Conservation (phyloP, 2,329 filamentous ascomycete genomes). For the Thermomyces lanuginosus region DNA sequence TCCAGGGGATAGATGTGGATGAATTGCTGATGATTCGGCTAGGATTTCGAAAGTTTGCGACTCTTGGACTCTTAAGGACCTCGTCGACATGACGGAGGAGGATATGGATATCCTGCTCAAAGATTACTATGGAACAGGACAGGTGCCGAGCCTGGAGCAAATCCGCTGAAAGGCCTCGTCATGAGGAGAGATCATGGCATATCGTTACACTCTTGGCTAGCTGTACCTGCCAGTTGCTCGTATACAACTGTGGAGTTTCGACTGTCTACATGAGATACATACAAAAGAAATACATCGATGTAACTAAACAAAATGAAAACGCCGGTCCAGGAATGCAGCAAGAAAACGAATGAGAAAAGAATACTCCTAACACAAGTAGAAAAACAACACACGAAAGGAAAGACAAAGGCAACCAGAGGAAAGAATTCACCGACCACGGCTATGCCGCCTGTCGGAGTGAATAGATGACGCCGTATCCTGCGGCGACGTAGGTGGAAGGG, state of each 20-base stretch:
- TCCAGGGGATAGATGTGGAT: slow-evolving; percentile 3
- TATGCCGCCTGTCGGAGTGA: slow-evolving; percentile 14
- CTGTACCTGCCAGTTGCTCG: no score
- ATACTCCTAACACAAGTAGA: slow-evolving; percentile 6
- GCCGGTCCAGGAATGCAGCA: no score
- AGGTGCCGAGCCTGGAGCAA: slow-evolving; percentile 22
- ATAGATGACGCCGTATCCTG: slow-evolving; percentile 17
- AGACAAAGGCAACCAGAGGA: not conserved
- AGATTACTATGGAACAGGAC: slow-evolving; percentile 46
- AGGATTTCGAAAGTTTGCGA: slow-evolving; percentile 92
- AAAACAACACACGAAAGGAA: slow-evolving; percentile 5
- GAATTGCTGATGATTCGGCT: slow-evolving; percentile 13
- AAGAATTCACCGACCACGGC: slow-evolving; percentile 12
- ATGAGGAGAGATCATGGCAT: no score
- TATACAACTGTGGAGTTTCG: no score
- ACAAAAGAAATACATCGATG: no score
- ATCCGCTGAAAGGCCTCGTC: slow-evolving; percentile 16
- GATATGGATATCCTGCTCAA: slow-evolving; percentile 70
- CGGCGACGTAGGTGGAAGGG: slow-evolving; percentile 8
- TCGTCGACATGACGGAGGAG: slow-evolving; percentile 64
- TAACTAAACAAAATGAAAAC: no score
- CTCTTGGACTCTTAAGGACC: slow-evolving; percentile 65
- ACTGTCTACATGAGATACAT: no score
- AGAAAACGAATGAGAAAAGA: slow-evolving; percentile 6
- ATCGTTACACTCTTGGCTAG: no score